Base-by-base conservation (phyloP, 352 stramenopile species). In the Phytophthora sansomeana region DNA sequence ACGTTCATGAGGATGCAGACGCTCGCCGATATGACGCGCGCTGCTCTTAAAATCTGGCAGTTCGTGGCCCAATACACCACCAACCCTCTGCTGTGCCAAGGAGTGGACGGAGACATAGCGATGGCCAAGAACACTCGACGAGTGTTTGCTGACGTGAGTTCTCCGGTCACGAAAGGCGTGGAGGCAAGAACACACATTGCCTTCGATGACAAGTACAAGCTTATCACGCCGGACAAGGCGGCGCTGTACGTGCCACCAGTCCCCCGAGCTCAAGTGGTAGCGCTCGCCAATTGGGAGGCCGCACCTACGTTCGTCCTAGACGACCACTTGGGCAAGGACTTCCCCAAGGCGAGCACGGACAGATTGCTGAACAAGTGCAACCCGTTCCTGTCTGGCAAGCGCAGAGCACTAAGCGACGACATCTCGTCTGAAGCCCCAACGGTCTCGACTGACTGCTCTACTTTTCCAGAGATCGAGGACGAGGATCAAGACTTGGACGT, bases 281-380 rank as follows among this genome's bases (percentile, higher is more conserved):
- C 69, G 16, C 65, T 78, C 16, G 65, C 59, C 16, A 67, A 78
- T 51, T 75, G 60, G 59, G 69, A 78, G 43, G 46, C 35, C 17
- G 69, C 69, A 29, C 54, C 65, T 1, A 61, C 50, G 9, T 71
- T 77, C 36, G 46, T 63, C 24, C 59, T 77, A 2, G 64, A 74
- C 21, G 58, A 74, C 2, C 43, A 74, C 21, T 67, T 55, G 38
- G 35, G 30, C 14, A 51, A 58, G 7, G 55, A 28, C 2, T 43
- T 63, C 30, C 49, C 54, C 0, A 58, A 60, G 9, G 59, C 49
- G 6, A 74, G 58, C 46, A 58, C 59, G 4, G 69, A 71, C 10
- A n/a, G 39, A 36, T 32, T 77, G 38, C 55, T 77, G 0, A 71
- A 77, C 55, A 78, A 78, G 42, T 75, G 65, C 46, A 78, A 75